These are phyloP conservation scores for Leccinum angustisporum DNA, from an alignment of 1,284 basidiomycete genomes.

Conservation along the genomic window DNA sequence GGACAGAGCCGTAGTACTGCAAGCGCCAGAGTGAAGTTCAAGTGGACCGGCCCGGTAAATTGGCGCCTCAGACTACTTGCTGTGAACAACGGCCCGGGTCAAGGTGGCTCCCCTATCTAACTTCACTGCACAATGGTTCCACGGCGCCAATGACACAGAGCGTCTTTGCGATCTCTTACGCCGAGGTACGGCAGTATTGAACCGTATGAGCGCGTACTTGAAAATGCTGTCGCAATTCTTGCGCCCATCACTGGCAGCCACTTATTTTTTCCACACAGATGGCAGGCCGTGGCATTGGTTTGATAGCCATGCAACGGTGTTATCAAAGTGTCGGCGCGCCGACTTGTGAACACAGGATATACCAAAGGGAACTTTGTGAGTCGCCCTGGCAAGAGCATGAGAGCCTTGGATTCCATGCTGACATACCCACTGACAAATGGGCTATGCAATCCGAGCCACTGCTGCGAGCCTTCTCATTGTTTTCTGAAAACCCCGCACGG, in stretches of 20 bases:
- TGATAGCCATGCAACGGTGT: constrained; percentile 40
- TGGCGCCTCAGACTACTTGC: constrained; percentile 42
- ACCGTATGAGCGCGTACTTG: constrained; percentile 7
- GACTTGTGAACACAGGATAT: constrained; percentile 52
- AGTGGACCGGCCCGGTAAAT: not conserved
- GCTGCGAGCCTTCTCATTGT: constrained; percentile 40
- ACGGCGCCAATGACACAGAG: constrained; percentile 57
- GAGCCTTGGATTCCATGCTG: not conserved
- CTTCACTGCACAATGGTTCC: constrained; percentile 39
- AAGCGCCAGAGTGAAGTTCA: not conserved
- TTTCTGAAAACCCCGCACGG: constrained; percentile 43
- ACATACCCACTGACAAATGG: constrained; percentile 28
- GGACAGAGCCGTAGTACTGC: constrained; percentile 55
- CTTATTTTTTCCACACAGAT: constrained; percentile 44
- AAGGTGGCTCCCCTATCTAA: constrained; percentile 51
- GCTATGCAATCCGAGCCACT: constrained; percentile 36
- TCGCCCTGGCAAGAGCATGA: not conserved
- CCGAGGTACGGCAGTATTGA: constrained; percentile 48
- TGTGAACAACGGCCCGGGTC: constrained; percentile 45
- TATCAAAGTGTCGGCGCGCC: constrained; percentile 50
- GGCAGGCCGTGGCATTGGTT: constrained; percentile 47
- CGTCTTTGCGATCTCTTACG: constrained; percentile 51
- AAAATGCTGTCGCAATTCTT: not conserved
- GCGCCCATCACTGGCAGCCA: constrained; percentile 33
- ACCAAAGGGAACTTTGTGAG: constrained; percentile 15